A percentile compares a stretch with the other conserved stretches of the same genome.
These are phyloP conservation scores for Fusarium devonianum DNA, from an alignment of 2,329 filamentous ascomycete species.

Conservation along the genomic window DNA sequence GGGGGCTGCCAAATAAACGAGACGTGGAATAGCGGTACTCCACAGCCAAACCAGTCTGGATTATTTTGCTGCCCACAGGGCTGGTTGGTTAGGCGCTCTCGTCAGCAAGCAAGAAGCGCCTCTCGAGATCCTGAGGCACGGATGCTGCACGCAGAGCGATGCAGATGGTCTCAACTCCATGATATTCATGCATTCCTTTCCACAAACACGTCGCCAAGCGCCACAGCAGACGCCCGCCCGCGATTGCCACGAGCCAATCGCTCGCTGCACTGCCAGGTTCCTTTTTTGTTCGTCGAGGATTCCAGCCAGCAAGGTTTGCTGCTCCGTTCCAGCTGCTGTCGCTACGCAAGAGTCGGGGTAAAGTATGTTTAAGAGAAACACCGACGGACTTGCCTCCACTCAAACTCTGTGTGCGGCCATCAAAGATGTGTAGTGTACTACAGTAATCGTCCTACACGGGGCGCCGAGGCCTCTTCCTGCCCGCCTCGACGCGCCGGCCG, in stretches of 20 bases:
- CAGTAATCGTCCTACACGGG: conserved; percentile 23
- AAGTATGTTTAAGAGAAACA: conserved; percentile 22
- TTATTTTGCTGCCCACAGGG: too few species aligned
- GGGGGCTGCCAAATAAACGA: too few species aligned
- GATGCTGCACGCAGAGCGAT: conserved; percentile 16
- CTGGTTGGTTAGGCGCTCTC: background rate
- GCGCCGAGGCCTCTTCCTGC: conserved; percentile 19
- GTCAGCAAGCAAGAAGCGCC: conserved; percentile 8
- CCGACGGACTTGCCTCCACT: conserved; percentile 15
- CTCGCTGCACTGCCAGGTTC: conserved; percentile 18
- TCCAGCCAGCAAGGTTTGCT: conserved; percentile 38
- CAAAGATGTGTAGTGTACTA: conserved; percentile 8
- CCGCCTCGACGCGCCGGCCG: conserved; percentile 26
- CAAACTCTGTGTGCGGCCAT: conserved; percentile 35
- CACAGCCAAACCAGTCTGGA: too few species aligned
- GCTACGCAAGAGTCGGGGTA: conserved; percentile 21
- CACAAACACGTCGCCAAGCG: conserved; percentile 41
- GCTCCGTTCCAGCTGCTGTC: conserved; percentile 38
- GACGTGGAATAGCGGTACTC: too few species aligned
- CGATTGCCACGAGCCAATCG: conserved; percentile 32
- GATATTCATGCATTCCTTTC: conserved; percentile 49
- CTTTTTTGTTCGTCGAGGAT: conserved; percentile 29
- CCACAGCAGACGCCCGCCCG: conserved; percentile 27
- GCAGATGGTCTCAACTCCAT: conserved; percentile 37
- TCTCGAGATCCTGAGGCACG: conserved; percentile 19